Evolutionary conservation across 2,329 filamentous ascomycete genomes (phyloP), one percentile per base, ranked within the genome.

Genomic region (Colletotrichum sp.): DNA sequence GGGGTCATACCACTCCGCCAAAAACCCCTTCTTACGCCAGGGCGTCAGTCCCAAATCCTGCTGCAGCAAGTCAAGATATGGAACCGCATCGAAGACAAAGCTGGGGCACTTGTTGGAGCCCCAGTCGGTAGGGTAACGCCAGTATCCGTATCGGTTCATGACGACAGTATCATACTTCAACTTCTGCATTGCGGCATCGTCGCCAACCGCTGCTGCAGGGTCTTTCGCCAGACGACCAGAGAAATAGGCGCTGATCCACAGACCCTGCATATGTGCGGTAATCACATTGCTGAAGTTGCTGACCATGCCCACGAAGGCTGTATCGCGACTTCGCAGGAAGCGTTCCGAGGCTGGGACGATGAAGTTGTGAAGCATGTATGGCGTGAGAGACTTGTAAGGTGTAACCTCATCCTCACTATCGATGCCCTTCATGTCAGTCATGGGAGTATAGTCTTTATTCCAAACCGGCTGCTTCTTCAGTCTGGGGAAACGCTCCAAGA

Each of bases 1-100:
- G 2, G 91, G 87, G 66, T 87, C 82, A 75, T 88, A 89, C 44
- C 89, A 85, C 80, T 93, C 91, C 1, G 84, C 84, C 71, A 88
- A 79, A 78, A 84, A 86, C 0, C 89, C 88, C 73, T 87, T 83
- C 84, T 93, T 94, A 34, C 91, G 85, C 78, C 89, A 86, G 15
- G 85, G 85, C n/a, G 87, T 84, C 68, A 96, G 83, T 0, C 91
- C 93, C 70, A 96, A 80, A 82, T 96, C 94, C 5, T 85, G 84
- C 77, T 95, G 81, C 81, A 96, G 82, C 80, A 93, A 79, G 83
- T 96, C 94, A 18, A 95, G 82, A 77, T 95, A 97, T 6, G 94
- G 93, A 68, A 96, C 82, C 0, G 90, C 90, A 82, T 97, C 95
- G 80, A 96, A 96, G 24, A 95, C 92, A 78, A 95, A 93, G 81